phyloP scores from a whole-genome alignment of 106 monocot species.

The Gastrodia elata region DNA sequence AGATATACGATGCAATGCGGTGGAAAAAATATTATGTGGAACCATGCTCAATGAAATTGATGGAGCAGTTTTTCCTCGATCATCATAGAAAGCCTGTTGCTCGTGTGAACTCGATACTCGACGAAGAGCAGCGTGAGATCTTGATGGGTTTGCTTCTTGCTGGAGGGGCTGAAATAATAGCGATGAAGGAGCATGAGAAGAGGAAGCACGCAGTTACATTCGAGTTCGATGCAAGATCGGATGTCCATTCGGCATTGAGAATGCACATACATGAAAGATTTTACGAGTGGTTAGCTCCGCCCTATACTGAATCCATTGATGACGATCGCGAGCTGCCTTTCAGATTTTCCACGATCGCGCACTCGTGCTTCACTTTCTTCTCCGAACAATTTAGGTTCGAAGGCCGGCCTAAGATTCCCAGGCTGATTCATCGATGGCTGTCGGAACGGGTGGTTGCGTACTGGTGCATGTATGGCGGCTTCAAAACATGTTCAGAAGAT shows the following conservation, averaged over 20 bases:
- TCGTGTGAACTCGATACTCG: conserved; percentile 58
- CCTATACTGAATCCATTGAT: conserved; percentile 15
- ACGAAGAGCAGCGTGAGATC: conserved; percentile 85
- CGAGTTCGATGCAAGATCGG: conserved; percentile 41
- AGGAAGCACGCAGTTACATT: conserved; percentile 49
- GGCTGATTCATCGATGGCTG: conserved; percentile 79
- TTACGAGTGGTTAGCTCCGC: conserved; percentile 67
- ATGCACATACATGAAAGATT: conserved; percentile 59
- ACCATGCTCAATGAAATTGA: conserved; percentile 31
- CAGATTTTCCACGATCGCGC: conserved; percentile 54
- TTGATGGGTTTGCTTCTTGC: conserved; percentile 75
- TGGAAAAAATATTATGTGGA: conserved; percentile 82
- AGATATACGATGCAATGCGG: conserved; percentile 62
- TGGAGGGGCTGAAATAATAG: conserved; percentile 57
- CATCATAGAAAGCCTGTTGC: conserved; percentile 48
- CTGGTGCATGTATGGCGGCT: conserved; percentile 91
- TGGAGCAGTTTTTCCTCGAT: conserved; percentile 42
- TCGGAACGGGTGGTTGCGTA: conserved; percentile 70
- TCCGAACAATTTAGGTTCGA: conserved; percentile 56
- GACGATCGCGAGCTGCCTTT: conserved; percentile 33
- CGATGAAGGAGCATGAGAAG: conserved; percentile 32
- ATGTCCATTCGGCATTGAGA: conserved; percentile 52
- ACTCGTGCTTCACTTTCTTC: conserved; percentile 64
- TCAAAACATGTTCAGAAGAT: conserved; percentile 57
- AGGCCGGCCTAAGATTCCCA: conserved; percentile 42